Percentiles rank a stretch among this genome's conserved stretches.
These are phyloP conservation scores for Paraphaeosphaeria sporulosa DNA, from an alignment of 2,329 filamentous ascomycete species.

Conservation along the genomic window DNA sequence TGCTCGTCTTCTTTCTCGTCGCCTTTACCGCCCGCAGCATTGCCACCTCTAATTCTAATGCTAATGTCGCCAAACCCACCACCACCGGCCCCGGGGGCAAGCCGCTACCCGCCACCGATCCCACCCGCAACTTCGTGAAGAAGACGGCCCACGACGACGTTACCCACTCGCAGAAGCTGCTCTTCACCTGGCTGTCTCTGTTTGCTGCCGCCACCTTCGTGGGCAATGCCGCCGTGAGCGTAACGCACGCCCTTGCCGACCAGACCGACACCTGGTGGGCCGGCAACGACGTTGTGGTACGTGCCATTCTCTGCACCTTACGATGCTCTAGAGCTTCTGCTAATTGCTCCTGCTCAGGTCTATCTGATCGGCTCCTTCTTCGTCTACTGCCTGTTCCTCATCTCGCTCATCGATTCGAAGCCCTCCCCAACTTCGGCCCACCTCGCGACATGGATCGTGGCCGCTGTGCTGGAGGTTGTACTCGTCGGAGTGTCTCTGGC, in stretches of 20 bases:
- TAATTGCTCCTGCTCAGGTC: constrained; percentile 63
- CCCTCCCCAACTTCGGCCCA: constrained; percentile 83
- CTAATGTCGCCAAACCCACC: constrained; percentile 54
- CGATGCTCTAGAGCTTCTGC: constrained; percentile 24
- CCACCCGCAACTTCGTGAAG: constrained; percentile 52
- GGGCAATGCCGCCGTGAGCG: constrained; percentile 75
- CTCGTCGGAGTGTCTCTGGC: constrained; percentile 74
- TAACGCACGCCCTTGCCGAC: constrained; percentile 74
- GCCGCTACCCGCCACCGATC: constrained; percentile 74
- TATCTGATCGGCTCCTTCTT: constrained; percentile 87
- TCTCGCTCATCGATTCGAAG: constrained; percentile 84
- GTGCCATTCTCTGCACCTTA: constrained; percentile 37
- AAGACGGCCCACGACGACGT: constrained; percentile 63
- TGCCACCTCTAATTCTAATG: constrained; percentile 56
- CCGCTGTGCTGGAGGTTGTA: constrained; percentile 74
- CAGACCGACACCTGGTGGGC: constrained; percentile 80
- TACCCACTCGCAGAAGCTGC: constrained; percentile 70
- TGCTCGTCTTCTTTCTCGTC: constrained; percentile 69
- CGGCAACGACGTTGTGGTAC: constrained; percentile 77
- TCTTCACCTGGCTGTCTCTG: constrained; percentile 78
- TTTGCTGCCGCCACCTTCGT: constrained; percentile 78
- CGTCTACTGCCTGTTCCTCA: constrained; percentile 83
- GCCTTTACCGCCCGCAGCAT: constrained; percentile 70
- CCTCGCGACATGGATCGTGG: constrained; percentile 78
- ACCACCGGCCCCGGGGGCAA: constrained; percentile 86